phyloP scores from a whole-genome alignment of 495 filamentous ascomycete species.

The Aspergillus conjunctus region DNA sequence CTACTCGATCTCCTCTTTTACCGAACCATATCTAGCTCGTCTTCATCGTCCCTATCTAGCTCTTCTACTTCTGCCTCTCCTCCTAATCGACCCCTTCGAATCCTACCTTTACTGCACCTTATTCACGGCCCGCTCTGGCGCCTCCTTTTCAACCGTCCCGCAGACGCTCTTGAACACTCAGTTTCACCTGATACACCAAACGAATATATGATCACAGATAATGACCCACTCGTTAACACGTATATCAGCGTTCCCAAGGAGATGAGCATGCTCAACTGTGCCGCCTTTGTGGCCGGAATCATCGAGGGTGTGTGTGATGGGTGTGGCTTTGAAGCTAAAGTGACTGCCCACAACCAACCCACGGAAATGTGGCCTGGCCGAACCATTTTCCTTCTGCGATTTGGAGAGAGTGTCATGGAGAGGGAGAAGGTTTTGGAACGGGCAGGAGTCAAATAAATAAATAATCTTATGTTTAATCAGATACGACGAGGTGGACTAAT shows the following conservation, averaged over 20 bases:
- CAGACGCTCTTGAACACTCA: slow-evolving; percentile 88
- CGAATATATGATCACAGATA: slow-evolving; percentile 98
- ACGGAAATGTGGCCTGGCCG: slow-evolving; percentile 90
- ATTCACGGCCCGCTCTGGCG: slow-evolving; percentile 89
- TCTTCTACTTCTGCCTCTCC: slow-evolving; percentile 66
- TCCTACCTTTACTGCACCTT: slow-evolving; percentile 91
- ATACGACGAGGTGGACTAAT: neutral
- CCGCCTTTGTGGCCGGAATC: slow-evolving; percentile 91
- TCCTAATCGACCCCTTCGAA: slow-evolving; percentile 77
- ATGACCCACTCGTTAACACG: slow-evolving; percentile 91
- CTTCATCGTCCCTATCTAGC: slow-evolving; percentile 80
- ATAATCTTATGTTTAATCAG: neutral
- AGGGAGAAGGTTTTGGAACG: slow-evolving; percentile 72
- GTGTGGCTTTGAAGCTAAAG: slow-evolving; percentile 81
- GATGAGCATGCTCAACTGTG: slow-evolving; percentile 95
- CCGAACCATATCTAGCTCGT: slow-evolving; percentile 57
- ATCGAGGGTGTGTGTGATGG: slow-evolving; percentile 96
- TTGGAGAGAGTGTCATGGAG: slow-evolving; percentile 85
- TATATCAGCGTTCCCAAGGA: slow-evolving; percentile 92
- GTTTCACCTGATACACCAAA: slow-evolving; percentile 76
- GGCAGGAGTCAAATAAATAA: slow-evolving; percentile 46
- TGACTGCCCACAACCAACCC: slow-evolving; percentile 86
- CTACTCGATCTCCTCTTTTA: slow-evolving; percentile 94
- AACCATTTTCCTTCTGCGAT: slow-evolving; percentile 93
- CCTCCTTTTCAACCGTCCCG: slow-evolving; percentile 85